Evolutionary conservation across 2,329 filamentous ascomycete genomes (phyloP).

Genomic region (Leptographium wingfieldii): DNA sequence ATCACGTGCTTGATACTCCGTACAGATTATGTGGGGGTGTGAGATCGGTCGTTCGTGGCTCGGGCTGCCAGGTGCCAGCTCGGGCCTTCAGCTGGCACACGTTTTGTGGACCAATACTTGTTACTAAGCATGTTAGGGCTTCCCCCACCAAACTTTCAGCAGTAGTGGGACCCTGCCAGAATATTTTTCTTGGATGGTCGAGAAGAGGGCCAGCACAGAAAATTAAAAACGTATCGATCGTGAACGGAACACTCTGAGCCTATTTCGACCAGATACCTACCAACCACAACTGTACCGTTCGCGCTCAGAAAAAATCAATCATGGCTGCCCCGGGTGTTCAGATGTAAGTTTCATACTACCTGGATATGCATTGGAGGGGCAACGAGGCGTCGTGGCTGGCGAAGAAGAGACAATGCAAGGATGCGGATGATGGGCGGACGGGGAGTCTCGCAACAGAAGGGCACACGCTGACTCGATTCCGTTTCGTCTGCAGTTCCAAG

Average conservation of each 20-base stretch:
- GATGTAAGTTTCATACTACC: constrained; percentile 36
- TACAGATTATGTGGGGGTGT: too few species aligned
- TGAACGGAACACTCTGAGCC: background rate
- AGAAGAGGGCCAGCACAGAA: constrained; percentile 1
- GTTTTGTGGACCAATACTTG: background rate
- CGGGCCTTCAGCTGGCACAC: background rate
- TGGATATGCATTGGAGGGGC: background rate
- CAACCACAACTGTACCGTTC: background rate
- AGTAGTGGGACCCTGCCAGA: constrained; percentile 1
- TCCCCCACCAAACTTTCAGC: constrained; percentile 9
- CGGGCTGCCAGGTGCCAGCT: background rate
- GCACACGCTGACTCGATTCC: background rate
- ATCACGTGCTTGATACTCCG: too few species aligned
- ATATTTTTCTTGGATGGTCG: constrained; percentile 1
- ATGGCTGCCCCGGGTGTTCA: constrained; percentile 50
- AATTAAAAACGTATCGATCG: background rate
- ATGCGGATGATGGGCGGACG: background rate
- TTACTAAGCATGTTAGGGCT: constrained; percentile 14
- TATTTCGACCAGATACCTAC: background rate
- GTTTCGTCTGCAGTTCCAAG: constrained; percentile 55
- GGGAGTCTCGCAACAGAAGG: background rate
- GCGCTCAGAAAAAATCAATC: constrained; percentile 19
- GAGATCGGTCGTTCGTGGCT: too few species aligned
- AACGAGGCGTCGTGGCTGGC: background rate
- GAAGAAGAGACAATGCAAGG: background rate